Conservation (phyloP, 352 stramenopile species). For the Phytopythium chamaehyphon region DNA sequence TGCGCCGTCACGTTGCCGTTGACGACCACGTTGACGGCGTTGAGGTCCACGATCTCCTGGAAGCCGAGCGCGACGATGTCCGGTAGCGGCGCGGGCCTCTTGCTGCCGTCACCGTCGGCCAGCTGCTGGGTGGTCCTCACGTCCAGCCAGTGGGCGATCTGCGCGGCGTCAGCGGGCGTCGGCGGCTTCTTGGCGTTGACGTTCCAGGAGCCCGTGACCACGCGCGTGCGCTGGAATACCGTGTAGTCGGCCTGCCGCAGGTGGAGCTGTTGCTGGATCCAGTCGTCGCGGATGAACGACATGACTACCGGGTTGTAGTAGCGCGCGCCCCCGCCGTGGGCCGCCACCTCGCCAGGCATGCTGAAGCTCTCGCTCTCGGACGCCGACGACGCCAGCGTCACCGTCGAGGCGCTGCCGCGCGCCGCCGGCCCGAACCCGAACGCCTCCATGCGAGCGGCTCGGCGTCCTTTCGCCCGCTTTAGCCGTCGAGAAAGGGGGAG, state of each 20-base stretch:
- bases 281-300: slow-evolving; percentile 85
- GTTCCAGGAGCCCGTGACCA: slow-evolving; percentile 96
- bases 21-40: slow-evolving; percentile 98
- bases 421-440: neutral
- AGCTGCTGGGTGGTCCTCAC: slow-evolving; percentile 7
- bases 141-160: slow-evolving; percentile 72
- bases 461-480: slow-evolving; percentile 5
- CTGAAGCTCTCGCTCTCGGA: neutral
- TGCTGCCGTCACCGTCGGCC: slow-evolving; percentile 1
- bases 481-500: neutral
- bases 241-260: slow-evolving; percentile 64
- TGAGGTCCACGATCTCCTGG: slow-evolving; percentile 99
- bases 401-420: neutral
- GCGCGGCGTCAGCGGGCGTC: slow-evolving; percentile 35
- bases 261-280: slow-evolving; percentile 78
- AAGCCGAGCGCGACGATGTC: slow-evolving; percentile 84
- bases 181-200: slow-evolving; percentile 99
- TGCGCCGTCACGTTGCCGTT: slow-evolving; percentile 93
- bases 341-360: neutral
- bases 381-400: neutral
- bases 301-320: slow-evolving; percentile 85
- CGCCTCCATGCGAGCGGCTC: slow-evolving; percentile 1
- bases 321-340: slow-evolving; percentile 50
- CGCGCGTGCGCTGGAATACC: slow-evolving; percentile 42
- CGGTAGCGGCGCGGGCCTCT: slow-evolving; percentile 15